Conservation (phyloP, 2,329 filamentous ascomycete genomes). For the Alternaria atra region DNA sequence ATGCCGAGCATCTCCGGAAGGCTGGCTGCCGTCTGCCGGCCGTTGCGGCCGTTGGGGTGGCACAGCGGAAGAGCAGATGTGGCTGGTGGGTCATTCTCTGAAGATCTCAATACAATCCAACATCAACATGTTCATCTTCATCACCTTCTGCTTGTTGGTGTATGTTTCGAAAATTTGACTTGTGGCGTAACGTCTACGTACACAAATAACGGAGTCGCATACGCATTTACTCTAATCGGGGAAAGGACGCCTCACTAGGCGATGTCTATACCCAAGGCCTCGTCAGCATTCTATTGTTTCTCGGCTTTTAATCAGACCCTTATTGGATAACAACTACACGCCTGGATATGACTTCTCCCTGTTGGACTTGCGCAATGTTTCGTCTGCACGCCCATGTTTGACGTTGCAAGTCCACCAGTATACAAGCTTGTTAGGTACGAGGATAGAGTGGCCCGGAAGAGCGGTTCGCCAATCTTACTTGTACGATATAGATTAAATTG, state of each 20-base stretch:
- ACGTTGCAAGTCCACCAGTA: neutral
- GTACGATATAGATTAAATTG: neutral
- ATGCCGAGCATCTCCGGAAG: neutral
- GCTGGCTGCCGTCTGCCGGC: neutral
- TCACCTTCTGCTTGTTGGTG: neutral
- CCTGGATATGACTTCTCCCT: neutral
- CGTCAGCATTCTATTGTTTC: slow-evolving; percentile 14
- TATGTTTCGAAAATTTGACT: neutral
- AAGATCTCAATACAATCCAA: neutral
- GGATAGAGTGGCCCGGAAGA: neutral
- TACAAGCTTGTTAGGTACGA: neutral
- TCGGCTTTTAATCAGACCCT: neutral
- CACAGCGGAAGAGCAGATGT: neutral
- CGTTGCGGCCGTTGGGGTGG: neutral
- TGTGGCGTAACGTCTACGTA: neutral
- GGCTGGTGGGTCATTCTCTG: neutral
- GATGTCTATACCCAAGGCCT: slow-evolving; percentile 7
- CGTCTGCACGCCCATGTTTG: neutral
- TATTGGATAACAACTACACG: neutral
- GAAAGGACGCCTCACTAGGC: neutral
- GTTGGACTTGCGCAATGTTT: neutral
- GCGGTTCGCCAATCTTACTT: neutral
- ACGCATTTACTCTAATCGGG: slow-evolving; percentile 11
- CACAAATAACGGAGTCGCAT: slow-evolving; percentile 10
- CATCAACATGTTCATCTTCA: neutral